These are phyloP conservation scores for Aspergillus cristatus DNA, from an alignment of 495 filamentous ascomycete species.

Conservation along the genomic window DNA sequence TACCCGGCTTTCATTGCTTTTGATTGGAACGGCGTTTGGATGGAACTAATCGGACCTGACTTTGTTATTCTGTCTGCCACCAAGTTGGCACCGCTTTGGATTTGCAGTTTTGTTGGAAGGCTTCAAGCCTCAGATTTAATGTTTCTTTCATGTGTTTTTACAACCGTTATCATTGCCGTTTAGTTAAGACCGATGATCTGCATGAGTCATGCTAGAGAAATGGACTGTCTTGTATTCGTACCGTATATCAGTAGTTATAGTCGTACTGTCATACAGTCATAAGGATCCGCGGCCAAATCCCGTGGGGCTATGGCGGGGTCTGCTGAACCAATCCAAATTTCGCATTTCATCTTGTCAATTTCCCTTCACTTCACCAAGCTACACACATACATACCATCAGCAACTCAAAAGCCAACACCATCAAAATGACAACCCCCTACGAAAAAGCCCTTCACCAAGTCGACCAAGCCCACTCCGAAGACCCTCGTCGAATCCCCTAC, in stretches of 20 bases:
- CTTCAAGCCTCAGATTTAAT: too few relatives aligned
- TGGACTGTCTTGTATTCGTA: too few relatives aligned
- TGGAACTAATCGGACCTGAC: constrained; percentile 21
- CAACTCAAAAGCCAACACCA: constrained; percentile 4
- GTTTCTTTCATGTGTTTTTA: too few relatives aligned
- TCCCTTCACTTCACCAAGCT: neutral
- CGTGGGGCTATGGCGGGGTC: neutral
- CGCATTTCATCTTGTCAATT: neutral
- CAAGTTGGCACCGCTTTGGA: too few relatives aligned
- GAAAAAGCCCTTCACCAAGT: constrained; percentile 50
- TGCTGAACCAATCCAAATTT: neutral
- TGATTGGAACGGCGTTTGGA: constrained; percentile 34
- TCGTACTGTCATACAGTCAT: too few relatives aligned
- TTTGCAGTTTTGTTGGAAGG: neutral
- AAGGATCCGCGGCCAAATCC: too few relatives aligned
- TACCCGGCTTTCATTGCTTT: constrained; percentile 45
- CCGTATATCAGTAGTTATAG: too few relatives aligned
- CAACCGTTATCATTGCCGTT: too few relatives aligned
- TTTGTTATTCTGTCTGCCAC: too few relatives aligned
- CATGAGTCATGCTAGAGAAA: too few relatives aligned
- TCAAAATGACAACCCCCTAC: constrained; percentile 18
- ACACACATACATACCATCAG: neutral
- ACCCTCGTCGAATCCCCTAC: constrained; percentile 34
- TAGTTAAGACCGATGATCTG: too few relatives aligned
- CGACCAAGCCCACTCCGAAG: constrained; percentile 61